These are phyloP conservation scores for Pseudoneurospora amorphoporcata DNA, from an alignment of 495 filamentous ascomycete genomes.

Conservation along the genomic window DNA sequence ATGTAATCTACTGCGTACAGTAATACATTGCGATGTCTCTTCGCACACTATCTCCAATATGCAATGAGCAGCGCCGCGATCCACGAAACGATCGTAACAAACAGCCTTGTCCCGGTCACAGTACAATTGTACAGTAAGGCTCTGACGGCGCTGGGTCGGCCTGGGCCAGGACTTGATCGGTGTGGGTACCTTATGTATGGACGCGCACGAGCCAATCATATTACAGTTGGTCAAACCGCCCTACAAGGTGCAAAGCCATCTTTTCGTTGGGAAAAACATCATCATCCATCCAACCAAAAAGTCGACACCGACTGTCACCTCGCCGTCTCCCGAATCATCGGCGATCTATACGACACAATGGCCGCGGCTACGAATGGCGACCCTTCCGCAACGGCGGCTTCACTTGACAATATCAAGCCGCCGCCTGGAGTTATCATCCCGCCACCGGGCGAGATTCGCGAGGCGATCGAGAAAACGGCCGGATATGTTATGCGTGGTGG, in stretches of 20 bases:
- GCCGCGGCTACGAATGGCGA: conserved; percentile 51
- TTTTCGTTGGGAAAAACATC: background rate
- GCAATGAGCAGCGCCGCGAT: background rate
- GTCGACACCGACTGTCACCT: background rate
- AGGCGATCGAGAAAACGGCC: conserved; percentile 87
- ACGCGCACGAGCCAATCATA: background rate
- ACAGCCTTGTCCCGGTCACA: background rate
- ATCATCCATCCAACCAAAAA: background rate
- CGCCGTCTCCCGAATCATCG: background rate
- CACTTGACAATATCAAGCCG: conserved; percentile 52
- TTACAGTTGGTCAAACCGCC: background rate
- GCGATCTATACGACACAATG: conserved; percentile 10
- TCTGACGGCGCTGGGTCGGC: background rate
- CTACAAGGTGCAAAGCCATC: background rate
- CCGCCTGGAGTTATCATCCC: conserved; percentile 78
- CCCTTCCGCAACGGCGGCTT: conserved; percentile 29
- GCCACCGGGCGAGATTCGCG: conserved; percentile 59
- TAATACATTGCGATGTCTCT: too few species aligned
- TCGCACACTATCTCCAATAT: background rate
- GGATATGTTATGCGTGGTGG: conserved; percentile 86
- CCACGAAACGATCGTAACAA: background rate
- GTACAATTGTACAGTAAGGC: background rate
- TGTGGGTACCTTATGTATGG: background rate
- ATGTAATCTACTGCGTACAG: too few species aligned
- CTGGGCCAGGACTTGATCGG: background rate